Conservation (phyloP, 1,284 basidiomycete species). For the Cutaneotrichosporon dermatis region DNA sequence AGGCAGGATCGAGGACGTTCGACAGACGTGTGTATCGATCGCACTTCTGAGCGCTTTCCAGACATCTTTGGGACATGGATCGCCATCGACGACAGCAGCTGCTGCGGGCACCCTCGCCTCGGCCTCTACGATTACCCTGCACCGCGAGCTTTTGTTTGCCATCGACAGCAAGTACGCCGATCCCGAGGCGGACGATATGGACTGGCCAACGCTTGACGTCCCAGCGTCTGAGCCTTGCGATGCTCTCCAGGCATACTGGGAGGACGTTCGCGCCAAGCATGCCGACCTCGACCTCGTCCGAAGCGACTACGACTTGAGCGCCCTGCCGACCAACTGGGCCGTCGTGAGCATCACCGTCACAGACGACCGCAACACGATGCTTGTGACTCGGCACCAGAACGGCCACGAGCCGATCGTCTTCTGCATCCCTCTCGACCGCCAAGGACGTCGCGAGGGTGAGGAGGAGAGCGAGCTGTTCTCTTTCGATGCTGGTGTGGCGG, state of each 20-base stretch:
- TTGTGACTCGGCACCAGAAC: constrained; percentile 73
- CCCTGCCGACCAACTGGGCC: constrained; percentile 76
- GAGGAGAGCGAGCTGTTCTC: constrained; percentile 69
- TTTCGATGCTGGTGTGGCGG: constrained; percentile 66
- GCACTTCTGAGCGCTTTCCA: constrained; percentile 70
- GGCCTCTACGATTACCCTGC: constrained; percentile 68
- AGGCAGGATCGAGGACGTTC: constrained; percentile 64
- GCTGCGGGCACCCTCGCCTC: constrained; percentile 59
- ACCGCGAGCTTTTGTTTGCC: constrained; percentile 59
- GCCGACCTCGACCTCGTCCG: constrained; percentile 45
- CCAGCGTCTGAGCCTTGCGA: constrained; percentile 2
- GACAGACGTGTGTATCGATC: constrained; percentile 65
- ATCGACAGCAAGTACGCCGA: constrained; percentile 54
- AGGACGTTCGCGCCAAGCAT: constrained; percentile 57
- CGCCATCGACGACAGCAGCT: constrained; percentile 54
- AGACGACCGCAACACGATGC: constrained; percentile 73
- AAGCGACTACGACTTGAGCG: constrained; percentile 33
- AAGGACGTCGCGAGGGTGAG: constrained; percentile 70
- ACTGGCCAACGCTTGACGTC: constrained; percentile 59
- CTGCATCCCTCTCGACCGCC: constrained; percentile 73
- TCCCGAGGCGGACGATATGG: constrained; percentile 36
- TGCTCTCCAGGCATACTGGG: constrained; percentile 20
- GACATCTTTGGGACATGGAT: constrained; percentile 66
- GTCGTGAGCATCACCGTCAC: constrained; percentile 79
- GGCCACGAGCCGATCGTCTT: constrained; percentile 68